These are phyloP conservation scores for Pseudofabraea citricarpa DNA, from an alignment of 2,329 filamentous ascomycete species.

Conservation along the genomic window DNA sequence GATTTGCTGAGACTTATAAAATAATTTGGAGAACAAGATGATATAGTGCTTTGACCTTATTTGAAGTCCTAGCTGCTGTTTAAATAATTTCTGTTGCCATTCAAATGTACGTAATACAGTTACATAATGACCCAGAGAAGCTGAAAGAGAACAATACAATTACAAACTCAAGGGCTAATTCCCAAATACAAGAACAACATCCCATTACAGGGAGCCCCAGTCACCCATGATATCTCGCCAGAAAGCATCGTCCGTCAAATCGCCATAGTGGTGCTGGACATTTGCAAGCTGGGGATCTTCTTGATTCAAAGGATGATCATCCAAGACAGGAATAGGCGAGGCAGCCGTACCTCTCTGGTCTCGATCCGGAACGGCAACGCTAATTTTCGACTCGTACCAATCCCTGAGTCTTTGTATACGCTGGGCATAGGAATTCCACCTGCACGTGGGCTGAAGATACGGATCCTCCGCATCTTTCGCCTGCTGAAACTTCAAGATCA, in stretches of 20 bases:
- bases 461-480: background rate
- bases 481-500: background rate
- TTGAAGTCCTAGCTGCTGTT: too few species aligned
- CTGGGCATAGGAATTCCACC: background rate
- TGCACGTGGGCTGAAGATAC: background rate
- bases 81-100: too few species aligned
- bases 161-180: background rate
- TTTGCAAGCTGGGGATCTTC: background rate
- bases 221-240: background rate
- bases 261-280: background rate
- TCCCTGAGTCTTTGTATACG: background rate
- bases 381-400: background rate
- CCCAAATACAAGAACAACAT: too few species aligned
- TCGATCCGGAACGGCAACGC: background rate
- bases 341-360: background rate
- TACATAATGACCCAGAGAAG: too few species aligned
- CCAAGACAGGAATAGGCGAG: background rate
- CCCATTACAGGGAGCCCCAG: background rate
- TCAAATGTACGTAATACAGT: too few species aligned
- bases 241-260: background rate
- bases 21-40: too few species aligned
- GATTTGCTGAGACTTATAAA: too few species aligned
- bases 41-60: too few species aligned
- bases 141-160: too few species aligned
- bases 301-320: background rate